These are phyloP conservation scores for Jackrogersella minutella DNA, from an alignment of 495 filamentous ascomycete genomes.

Conservation along the genomic window DNA sequence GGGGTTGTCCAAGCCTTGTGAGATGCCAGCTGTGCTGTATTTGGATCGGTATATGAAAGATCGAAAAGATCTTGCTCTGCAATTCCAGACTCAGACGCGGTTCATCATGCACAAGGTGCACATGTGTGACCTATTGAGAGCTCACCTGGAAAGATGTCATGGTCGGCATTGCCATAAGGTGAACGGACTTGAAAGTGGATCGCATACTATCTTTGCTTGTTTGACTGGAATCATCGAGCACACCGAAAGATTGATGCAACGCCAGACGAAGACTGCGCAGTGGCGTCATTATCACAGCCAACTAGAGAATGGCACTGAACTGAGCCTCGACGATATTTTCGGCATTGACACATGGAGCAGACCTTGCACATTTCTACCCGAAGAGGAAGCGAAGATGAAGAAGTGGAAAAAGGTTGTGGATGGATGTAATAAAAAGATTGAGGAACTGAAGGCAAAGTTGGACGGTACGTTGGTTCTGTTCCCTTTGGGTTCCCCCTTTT, in stretches of 20 bases:
- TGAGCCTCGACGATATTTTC: conserved; percentile 40
- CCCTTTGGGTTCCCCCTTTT: neutral
- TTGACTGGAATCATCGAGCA: conserved; percentile 32
- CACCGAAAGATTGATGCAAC: conserved; percentile 30
- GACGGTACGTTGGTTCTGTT: conserved; percentile 19
- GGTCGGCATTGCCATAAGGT: conserved; percentile 35
- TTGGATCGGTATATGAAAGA: conserved; percentile 77
- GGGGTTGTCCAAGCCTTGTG: conserved; percentile 58
- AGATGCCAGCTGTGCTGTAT: conserved; percentile 76
- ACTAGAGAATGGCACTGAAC: conserved; percentile 17
- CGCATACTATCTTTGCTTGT: conserved; percentile 36
- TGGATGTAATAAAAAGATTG: conserved; percentile 23
- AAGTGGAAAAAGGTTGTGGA: conserved; percentile 31
- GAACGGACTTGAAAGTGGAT: conserved; percentile 23
- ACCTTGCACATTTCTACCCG: conserved; percentile 29
- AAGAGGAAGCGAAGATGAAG: conserved; percentile 33
- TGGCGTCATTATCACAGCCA: conserved; percentile 35
- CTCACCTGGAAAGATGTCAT: conserved; percentile 16
- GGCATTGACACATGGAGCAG: conserved; percentile 40
- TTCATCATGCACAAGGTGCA: conserved; percentile 38
- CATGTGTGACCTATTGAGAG: conserved; percentile 9
- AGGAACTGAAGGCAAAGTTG: conserved; percentile 18
- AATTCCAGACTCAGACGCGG: conserved; percentile 51
- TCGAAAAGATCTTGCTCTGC: conserved; percentile 58
- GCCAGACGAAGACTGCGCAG: conserved; percentile 36